These are phyloP conservation scores for Haplosporangium sp. DNA, from an alignment of 371 early-diverging fungal species.

Conservation along the genomic window DNA sequence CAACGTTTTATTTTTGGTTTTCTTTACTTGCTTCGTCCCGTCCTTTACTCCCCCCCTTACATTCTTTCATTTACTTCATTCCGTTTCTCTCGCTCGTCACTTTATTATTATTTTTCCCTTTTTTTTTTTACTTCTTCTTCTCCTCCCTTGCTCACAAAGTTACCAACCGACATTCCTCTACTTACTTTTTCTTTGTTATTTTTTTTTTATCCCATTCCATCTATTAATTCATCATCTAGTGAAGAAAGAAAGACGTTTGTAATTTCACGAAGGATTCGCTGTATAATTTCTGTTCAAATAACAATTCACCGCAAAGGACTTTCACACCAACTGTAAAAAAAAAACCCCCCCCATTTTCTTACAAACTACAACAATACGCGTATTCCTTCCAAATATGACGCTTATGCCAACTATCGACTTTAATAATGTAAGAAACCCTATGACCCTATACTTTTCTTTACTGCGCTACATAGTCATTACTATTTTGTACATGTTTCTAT, in stretches of 20 bases:
- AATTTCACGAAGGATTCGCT: too few species aligned
- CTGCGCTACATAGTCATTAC: too few species aligned
- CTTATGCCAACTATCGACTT: conserved; percentile 54
- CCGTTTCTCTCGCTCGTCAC: background rate
- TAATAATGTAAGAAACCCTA: conserved; percentile 35
- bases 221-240: background rate
- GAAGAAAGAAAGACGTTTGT: background rate
- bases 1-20: background rate
- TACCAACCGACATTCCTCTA: background rate
- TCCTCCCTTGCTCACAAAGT: background rate
- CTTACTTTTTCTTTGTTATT: background rate
- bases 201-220: background rate
- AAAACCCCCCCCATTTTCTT: background rate
- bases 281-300: too few species aligned
- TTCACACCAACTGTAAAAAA: background rate
- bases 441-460: background rate
- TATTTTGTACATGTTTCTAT: too few species aligned
- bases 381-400: conserved; percentile 5
- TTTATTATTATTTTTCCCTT: background rate
- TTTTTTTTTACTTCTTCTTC: too few species aligned
- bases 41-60: background rate
- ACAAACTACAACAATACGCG: background rate
- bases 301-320: too few species aligned
- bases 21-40: background rate
- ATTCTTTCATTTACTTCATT: background rate